Evolutionary conservation across 306 rosid genomes (phyloP).

Genomic region (Cicer bijugum): DNA sequence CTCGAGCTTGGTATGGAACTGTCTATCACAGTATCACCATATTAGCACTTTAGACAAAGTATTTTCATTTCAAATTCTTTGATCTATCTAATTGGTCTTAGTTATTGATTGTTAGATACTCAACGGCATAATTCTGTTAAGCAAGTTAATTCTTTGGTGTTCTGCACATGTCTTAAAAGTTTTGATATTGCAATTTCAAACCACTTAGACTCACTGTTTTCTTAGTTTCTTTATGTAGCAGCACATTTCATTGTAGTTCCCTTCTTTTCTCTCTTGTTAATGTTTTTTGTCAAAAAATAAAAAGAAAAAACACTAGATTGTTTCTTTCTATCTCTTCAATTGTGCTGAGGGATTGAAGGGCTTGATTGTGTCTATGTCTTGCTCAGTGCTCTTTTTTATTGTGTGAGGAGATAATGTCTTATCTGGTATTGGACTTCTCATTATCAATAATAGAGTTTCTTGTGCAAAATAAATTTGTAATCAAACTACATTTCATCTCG

Average conservation of each 20-base stretch:
- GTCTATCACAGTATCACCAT: background rate
- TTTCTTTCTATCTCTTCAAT: constrained; percentile 5
- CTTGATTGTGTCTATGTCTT: constrained; percentile 21
- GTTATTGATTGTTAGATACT: constrained; percentile 26
- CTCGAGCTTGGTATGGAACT: constrained; percentile 70
- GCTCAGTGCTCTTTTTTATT: constrained; percentile 7
- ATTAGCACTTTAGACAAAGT: background rate
- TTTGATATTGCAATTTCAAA: constrained; percentile 29
- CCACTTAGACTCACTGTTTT: constrained; percentile 5
- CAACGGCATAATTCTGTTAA: constrained; percentile 2
- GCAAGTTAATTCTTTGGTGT: constrained; percentile 21
- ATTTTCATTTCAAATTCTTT: constrained; percentile 14
- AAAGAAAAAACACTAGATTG: background rate
- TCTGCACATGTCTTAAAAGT: constrained; percentile 24
- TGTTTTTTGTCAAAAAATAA: background rate
- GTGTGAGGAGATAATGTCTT: constrained; percentile 25
- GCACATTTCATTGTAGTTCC: background rate
- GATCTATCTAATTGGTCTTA: constrained; percentile 20
- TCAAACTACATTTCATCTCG: constrained; percentile 23
- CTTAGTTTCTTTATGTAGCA: constrained; percentile 14
- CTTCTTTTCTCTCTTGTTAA: constrained; percentile 17
- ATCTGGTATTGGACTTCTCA: constrained; percentile 2
- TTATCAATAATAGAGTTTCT: constrained; percentile 8
- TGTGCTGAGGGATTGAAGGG: constrained; percentile 15
- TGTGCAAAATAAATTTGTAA: background rate